Evolutionary conservation across 75 land plant genomes (phyloP), one percentile per base, ranked within the genome.

Genomic region (Azolla pinnata): DNA sequence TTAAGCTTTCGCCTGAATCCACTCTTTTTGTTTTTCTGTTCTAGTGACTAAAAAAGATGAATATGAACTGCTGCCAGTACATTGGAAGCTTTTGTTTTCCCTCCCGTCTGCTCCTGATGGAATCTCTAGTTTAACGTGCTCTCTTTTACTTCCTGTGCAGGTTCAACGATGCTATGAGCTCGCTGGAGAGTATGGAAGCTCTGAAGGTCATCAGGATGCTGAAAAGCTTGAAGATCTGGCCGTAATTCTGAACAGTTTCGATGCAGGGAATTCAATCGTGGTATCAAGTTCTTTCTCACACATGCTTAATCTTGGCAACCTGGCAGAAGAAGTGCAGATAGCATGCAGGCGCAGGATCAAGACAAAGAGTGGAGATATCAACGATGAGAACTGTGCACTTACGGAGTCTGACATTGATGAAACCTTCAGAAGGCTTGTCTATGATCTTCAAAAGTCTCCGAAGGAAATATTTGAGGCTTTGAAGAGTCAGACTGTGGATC

Each of bases 301-400:
- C 74, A 89, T 89, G 96, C 87, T 89, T 55, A 89, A 73, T 53
- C 74, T 89, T 35, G 81, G 75, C 31, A 89, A 89, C 65, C 60
- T 89, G 66, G 96, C 96, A 0, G 96, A 89, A 59, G 96, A 89
- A 58, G 96, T 89, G 51, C 96, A 89, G 56, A 89, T 89, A 73
- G 91, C 96, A 20, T 59, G 78, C 35, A 56, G 96, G 12, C 59
- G 90, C 10, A 60, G 84, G 30, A 76, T 60, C 33, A 80, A 77
- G 66, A 56, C 66, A 25, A 83, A 83, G 56, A 75, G 55, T 53
- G 86, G 91, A n/a, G 82, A 79, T 35, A 70, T 89, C 66, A 72
- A 64, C 23, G 96, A 89, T 67, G 96, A 89, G 54, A 71, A 45
- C 60, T 66, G 69, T 7, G 96, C 96, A 19, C 63, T 83, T 2